These are phyloP conservation scores for Ulota crispa DNA, from an alignment of 225 moss, liverwort and hornwort genomes.

Conservation along the genomic window DNA sequence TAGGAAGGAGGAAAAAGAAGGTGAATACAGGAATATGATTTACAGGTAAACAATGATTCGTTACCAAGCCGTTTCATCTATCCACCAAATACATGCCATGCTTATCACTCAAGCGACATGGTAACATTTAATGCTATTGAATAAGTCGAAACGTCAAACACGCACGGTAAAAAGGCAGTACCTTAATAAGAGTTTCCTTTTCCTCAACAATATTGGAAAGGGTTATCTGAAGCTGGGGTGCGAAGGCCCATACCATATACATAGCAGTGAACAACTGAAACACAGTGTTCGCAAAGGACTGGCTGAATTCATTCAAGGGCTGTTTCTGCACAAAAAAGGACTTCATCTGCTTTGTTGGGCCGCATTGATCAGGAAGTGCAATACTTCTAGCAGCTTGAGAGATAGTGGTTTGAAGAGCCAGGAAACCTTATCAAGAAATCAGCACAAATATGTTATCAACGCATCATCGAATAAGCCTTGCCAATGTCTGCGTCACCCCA, in stretches of 20 bases:
- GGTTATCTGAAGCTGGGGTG: slow-evolving; percentile 83
- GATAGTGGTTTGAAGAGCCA: slow-evolving; percentile 78
- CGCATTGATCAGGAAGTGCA: slow-evolving; percentile 65
- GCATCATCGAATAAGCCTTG: slow-evolving; percentile 5
- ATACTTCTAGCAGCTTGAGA: slow-evolving; percentile 73
- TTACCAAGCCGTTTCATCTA: slow-evolving; percentile 1
- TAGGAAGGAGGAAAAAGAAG: slow-evolving; percentile 7
- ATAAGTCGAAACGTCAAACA: background rate
- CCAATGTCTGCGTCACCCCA: background rate
- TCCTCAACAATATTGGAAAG: slow-evolving; percentile 82
- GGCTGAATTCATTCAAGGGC: slow-evolving; percentile 69
- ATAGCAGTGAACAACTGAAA: slow-evolving; percentile 88
- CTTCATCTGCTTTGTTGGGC: slow-evolving; percentile 54
- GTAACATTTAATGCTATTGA: slow-evolving; percentile 10
- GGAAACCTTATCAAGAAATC: slow-evolving; percentile 57
- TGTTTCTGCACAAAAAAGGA: slow-evolving; percentile 72
- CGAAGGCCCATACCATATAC: slow-evolving; percentile 89
- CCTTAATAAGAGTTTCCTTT: slow-evolving; percentile 82
- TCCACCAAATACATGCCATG: background rate
- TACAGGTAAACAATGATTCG: background rate
- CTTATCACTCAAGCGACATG: background rate
- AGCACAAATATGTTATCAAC: slow-evolving; percentile 14
- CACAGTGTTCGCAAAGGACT: slow-evolving; percentile 75
- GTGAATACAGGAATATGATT: slow-evolving; percentile 3
- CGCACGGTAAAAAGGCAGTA: slow-evolving; percentile 21